Evolutionary conservation across 2,329 filamentous ascomycete genomes (phyloP).

Genomic region (Blastomyces emzantsi): DNA sequence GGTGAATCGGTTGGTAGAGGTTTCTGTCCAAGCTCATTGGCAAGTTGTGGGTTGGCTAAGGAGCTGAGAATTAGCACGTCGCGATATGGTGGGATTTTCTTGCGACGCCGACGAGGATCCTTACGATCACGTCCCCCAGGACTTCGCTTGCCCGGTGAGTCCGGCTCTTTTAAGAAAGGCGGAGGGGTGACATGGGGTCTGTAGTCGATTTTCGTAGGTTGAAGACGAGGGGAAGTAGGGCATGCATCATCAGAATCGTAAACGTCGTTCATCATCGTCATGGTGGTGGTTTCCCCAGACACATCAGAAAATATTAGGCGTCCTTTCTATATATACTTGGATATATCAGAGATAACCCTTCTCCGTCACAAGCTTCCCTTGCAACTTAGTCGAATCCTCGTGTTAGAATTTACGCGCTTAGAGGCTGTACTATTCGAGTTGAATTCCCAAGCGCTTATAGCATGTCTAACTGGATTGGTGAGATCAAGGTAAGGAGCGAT

Average conservation of each 20-base stretch:
- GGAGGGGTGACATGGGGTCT: constrained; percentile 24
- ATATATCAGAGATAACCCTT: neutral
- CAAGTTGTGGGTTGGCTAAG: constrained; percentile 58
- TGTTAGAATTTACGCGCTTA: neutral
- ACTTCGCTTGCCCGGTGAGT: constrained; percentile 25
- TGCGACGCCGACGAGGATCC: constrained; percentile 18
- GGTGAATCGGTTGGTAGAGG: constrained; percentile 10
- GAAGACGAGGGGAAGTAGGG: constrained; percentile 31
- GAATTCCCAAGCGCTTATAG: neutral
- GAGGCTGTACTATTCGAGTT: neutral
- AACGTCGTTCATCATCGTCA: constrained; percentile 32
- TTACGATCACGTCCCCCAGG: constrained; percentile 29
- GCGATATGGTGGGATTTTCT: constrained; percentile 38
- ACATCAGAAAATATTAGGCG: constrained; percentile 21
- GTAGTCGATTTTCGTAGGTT: constrained; percentile 26
- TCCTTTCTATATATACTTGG: neutral
- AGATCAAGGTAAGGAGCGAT: neutral
- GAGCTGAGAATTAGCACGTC: constrained; percentile 59
- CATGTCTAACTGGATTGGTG: neutral
- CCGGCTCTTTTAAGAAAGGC: constrained; percentile 27
- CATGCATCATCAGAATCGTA: constrained; percentile 36
- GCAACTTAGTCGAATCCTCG: neutral
- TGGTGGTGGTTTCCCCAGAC: constrained; percentile 24
- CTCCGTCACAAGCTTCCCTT: neutral
- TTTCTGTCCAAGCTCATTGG: constrained; percentile 27